phyloP scores from a whole-genome alignment of 1,284 basidiomycete species.

The Neolentinus lepideus region DNA sequence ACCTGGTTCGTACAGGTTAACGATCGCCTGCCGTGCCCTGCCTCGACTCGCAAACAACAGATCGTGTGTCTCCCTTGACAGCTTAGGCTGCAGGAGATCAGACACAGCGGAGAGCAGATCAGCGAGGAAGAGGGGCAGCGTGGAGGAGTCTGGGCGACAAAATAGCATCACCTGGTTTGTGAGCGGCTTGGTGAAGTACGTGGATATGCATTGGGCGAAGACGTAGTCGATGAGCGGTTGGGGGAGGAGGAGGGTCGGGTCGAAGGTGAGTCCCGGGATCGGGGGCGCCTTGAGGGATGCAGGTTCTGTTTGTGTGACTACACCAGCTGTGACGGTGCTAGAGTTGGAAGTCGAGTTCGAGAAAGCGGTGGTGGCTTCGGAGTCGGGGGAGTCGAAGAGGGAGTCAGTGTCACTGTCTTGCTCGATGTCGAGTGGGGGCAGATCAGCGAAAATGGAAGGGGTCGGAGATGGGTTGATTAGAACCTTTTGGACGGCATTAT shows the following conservation, averaged over 20 bases:
- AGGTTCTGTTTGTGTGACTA: constrained; percentile 9
- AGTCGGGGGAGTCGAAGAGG: constrained; percentile 26
- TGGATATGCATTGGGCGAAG: constrained; percentile 43
- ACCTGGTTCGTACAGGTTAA: constrained; percentile 74
- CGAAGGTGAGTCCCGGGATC: constrained; percentile 59
- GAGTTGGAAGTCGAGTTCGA: not conserved
- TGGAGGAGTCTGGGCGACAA: constrained; percentile 34
- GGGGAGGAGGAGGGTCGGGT: constrained; percentile 44
- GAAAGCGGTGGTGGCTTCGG: constrained; percentile 2
- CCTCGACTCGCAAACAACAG: constrained; percentile 43
- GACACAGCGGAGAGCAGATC: constrained; percentile 47
- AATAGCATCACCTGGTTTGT: constrained; percentile 76
- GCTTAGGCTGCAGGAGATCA: constrained; percentile 33
- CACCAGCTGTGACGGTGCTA: constrained; percentile 6
- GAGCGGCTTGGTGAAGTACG: constrained; percentile 38
- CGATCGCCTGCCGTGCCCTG: constrained; percentile 64
- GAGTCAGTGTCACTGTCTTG: constrained; percentile 20
- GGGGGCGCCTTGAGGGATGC: constrained; percentile 33
- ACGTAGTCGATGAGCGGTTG: constrained; percentile 40
- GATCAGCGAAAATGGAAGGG: not conserved
- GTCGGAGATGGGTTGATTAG: not conserved
- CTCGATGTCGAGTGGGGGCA: not conserved
- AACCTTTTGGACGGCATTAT: no score
- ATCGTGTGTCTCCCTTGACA: constrained; percentile 39
- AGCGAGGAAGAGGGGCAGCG: constrained; percentile 48